These are phyloP conservation scores for Paecilomyces fulvus DNA, from an alignment of 2,329 filamentous ascomycete species.

Conservation along the genomic window DNA sequence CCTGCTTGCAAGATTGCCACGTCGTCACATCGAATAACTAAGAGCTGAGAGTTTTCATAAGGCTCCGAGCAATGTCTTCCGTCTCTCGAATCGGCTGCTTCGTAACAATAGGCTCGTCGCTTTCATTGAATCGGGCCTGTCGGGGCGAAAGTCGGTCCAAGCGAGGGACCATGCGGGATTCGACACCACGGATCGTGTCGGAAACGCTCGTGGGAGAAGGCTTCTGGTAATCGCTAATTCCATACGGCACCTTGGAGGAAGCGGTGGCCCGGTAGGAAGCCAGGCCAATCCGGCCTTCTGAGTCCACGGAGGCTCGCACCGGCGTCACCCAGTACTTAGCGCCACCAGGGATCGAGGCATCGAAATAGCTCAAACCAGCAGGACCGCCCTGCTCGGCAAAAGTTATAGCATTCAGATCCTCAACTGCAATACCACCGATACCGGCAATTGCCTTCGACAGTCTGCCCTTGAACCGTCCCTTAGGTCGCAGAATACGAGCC, in stretches of 20 bases:
- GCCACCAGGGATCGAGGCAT: conserved; percentile 40
- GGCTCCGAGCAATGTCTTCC: conserved; percentile 23
- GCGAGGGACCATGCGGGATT: conserved; percentile 18
- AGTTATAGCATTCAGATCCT: conserved; percentile 28
- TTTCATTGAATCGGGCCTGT: conserved; percentile 11
- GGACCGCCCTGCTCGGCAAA: conserved; percentile 27
- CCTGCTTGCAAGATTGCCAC: not conserved
- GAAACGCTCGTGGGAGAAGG: conserved; percentile 18
- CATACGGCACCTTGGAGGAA: conserved; percentile 27
- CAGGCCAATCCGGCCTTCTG: conserved; percentile 37
- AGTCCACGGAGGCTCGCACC: conserved; percentile 37
- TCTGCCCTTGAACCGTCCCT: conserved; percentile 25
- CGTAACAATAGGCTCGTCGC: not conserved
- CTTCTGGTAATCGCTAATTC: conserved; percentile 26
- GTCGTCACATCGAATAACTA: conserved; percentile 1
- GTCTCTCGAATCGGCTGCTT: conserved; percentile 4
- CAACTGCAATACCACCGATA: conserved; percentile 34
- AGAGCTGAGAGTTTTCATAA: conserved; percentile 21
- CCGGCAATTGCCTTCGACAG: conserved; percentile 26
- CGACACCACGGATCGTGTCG: conserved; percentile 15
- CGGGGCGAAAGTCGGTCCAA: conserved; percentile 17
- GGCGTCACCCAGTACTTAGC: conserved; percentile 46
- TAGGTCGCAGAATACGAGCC: conserved; percentile 49
- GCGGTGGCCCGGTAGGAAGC: conserved; percentile 23
- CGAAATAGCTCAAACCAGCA: conserved; percentile 35